These are phyloP conservation scores for Cyberlindnera euphorbiiphila DNA, from an alignment of 805 yeast species.

Conservation along the genomic window DNA sequence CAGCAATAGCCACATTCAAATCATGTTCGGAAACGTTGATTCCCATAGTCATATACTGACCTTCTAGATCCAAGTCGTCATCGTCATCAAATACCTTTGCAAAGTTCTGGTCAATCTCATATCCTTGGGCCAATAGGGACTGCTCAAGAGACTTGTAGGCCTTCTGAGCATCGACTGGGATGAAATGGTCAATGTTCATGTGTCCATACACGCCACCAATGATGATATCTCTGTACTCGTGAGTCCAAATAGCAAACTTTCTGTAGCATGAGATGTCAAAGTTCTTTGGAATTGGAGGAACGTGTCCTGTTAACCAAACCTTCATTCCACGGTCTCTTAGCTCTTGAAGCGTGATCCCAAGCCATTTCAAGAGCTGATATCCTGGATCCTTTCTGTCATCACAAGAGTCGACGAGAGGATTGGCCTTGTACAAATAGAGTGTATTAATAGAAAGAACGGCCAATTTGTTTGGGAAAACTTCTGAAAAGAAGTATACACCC, in stretches of 20 bases:
- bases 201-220: conserved; percentile 85
- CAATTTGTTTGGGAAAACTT: conserved; percentile 73
- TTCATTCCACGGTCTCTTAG: conserved; percentile 70
- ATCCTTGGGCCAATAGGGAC: conserved; percentile 25
- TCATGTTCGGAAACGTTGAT: conserved; percentile 20
- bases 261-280: conserved; percentile 68
- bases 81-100: conserved; percentile 14
- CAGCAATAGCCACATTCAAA: conserved; percentile 30
- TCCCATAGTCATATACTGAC: conserved; percentile 20
- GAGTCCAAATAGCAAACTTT: conserved; percentile 74
- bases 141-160: conserved; percentile 47
- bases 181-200: conserved; percentile 85
- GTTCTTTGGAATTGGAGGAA: conserved; percentile 80
- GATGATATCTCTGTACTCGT: conserved; percentile 79
- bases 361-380: conserved; percentile 70
- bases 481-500: conserved; percentile 71
- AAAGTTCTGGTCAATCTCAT: conserved; percentile 28
- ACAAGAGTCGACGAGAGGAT: conserved; percentile 82
- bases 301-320: conserved; percentile 87
- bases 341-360: conserved; percentile 70
- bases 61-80: conserved; percentile 27
- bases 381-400: conserved; percentile 74
- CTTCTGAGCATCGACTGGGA: conserved; percentile 66
- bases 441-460: conserved; percentile 81
- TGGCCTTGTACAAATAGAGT: conserved; percentile 65